Percentiles rank a stretch among this genome's conserved stretches.
These are phyloP conservation scores for Senna siamea DNA, from an alignment of 306 rosid species.

Conservation along the genomic window DNA sequence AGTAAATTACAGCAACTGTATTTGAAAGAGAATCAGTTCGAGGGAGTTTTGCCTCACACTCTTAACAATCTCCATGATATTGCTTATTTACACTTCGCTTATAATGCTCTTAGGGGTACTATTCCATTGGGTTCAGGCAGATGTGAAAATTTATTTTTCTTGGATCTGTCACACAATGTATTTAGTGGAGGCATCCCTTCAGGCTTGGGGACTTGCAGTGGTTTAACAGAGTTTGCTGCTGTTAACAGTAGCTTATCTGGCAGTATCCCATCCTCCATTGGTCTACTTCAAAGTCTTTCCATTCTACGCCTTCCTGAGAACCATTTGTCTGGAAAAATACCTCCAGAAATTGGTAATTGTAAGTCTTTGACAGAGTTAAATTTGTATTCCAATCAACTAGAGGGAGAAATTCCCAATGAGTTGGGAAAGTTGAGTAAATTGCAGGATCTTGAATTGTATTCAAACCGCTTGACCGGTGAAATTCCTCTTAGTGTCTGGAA, in stretches of 20 bases:
- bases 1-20: constrained; percentile 47
- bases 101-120: constrained; percentile 58
- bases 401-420: constrained; percentile 74
- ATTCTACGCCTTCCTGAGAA: constrained; percentile 54
- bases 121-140: constrained; percentile 56
- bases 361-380: constrained; percentile 57
- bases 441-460: constrained; percentile 55
- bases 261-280: constrained; percentile 71
- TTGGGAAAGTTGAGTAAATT: constrained; percentile 62
- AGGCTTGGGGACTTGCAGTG: constrained; percentile 68
- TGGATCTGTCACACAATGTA: constrained; percentile 66
- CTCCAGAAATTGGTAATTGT: constrained; percentile 68
- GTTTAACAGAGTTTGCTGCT: constrained; percentile 42
- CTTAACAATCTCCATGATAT: constrained; percentile 57
- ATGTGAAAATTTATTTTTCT: constrained; percentile 44
- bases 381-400: constrained; percentile 64
- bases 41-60: constrained; percentile 62
- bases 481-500: constrained; percentile 86
- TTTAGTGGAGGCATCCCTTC: constrained; percentile 68
- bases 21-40: constrained; percentile 47
- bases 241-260: constrained; percentile 55
- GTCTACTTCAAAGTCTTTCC: constrained; percentile 52
- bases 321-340: constrained; percentile 67
- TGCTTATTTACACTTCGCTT: constrained; percentile 29
- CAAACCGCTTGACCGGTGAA: constrained; percentile 65